These are phyloP conservation scores for Senecio squalidus DNA, from an alignment of 140 eudicot species.

Conservation along the genomic window DNA sequence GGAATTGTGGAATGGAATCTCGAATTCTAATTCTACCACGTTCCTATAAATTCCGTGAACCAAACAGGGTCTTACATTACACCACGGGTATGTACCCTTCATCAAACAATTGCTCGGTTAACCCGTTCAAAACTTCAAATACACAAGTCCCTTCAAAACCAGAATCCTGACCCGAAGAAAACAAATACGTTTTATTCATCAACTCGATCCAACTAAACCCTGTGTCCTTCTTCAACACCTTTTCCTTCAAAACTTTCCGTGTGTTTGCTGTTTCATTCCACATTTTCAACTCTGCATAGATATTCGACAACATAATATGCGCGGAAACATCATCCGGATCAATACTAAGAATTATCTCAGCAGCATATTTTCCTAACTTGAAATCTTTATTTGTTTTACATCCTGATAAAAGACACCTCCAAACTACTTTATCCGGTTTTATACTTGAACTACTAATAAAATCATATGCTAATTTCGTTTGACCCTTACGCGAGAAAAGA, in stretches of 20 bases:
- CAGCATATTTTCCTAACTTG: slow-evolving; percentile 47
- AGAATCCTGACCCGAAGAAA: slow-evolving; percentile 33
- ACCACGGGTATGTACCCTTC: slow-evolving; percentile 40
- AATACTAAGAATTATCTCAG: slow-evolving; percentile 51
- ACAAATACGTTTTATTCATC: slow-evolving; percentile 33
- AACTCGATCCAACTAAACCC: slow-evolving; percentile 70
- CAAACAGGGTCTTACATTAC: slow-evolving; percentile 15
- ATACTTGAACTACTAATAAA: slow-evolving; percentile 32
- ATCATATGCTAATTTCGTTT: slow-evolving; percentile 46
- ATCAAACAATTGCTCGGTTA: slow-evolving; percentile 46
- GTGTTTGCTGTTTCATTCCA: slow-evolving; percentile 56
- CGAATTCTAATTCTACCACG: too few relatives aligned
- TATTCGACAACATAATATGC: slow-evolving; percentile 61
- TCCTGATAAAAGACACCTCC: slow-evolving; percentile 78
- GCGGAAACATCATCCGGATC: slow-evolving; percentile 76
- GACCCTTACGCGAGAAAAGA: slow-evolving; percentile 61
- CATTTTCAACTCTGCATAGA: slow-evolving; percentile 50
- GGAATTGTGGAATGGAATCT: too few relatives aligned
- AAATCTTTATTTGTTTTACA: slow-evolving; percentile 51
- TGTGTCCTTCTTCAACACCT: slow-evolving; percentile 52
- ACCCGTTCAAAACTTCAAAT: slow-evolving; percentile 32
- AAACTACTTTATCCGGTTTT: slow-evolving; percentile 59
- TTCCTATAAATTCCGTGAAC: too few relatives aligned
- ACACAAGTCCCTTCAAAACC: slow-evolving; percentile 9
- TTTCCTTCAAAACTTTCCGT: slow-evolving; percentile 48